Conservation (phyloP, 768 basidiomycete species). For the Austroboletus eburneus region DNA sequence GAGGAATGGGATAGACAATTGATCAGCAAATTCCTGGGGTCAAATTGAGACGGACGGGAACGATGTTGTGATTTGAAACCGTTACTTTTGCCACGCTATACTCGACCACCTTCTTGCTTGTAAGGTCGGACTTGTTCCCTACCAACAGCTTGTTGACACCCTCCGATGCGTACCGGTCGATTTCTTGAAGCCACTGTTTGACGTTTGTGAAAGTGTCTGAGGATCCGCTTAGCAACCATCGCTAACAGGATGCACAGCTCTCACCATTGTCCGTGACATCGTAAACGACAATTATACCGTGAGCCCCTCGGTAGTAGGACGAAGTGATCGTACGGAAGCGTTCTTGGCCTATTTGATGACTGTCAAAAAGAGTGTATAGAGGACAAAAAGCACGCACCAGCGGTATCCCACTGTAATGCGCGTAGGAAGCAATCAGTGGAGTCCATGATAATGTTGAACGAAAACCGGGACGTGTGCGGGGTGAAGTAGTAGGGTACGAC, state of each 20-base stretch:
- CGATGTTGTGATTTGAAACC: not conserved
- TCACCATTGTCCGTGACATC: constrained; percentile 92
- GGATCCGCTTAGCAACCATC: constrained; percentile 5
- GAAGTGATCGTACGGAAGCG: constrained; percentile 98
- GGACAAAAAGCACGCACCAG: constrained; percentile 49
- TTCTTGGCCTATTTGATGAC: constrained; percentile 69
- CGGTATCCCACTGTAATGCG: constrained; percentile 82
- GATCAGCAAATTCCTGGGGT: constrained; percentile 86
- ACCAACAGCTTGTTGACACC: constrained; percentile 98
- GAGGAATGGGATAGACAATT: constrained; percentile 89
- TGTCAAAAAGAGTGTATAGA: constrained; percentile 3
- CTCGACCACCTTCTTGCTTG: constrained; percentile 93
- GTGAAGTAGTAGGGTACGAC: not conserved
- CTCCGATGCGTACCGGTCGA: constrained; percentile 94
- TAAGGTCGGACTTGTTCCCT: constrained; percentile 98
- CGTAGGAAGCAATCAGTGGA: constrained; percentile 16
- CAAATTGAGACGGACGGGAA: constrained; percentile 4
- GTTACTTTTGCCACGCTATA: constrained; percentile 80
- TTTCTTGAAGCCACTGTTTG: constrained; percentile 93
- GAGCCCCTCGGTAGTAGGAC: constrained; percentile 98
- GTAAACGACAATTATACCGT: constrained; percentile 99
- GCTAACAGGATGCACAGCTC: constrained; percentile 7
- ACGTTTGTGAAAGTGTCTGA: constrained; percentile 92
- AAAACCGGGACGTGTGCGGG: not conserved
- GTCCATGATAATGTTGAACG: not conserved